Percentiles rank a stretch among this genome's conserved stretches.
These are phyloP conservation scores for Cladobotryum protrusum DNA, from an alignment of 2,329 filamentous ascomycete genomes.

Conservation along the genomic window DNA sequence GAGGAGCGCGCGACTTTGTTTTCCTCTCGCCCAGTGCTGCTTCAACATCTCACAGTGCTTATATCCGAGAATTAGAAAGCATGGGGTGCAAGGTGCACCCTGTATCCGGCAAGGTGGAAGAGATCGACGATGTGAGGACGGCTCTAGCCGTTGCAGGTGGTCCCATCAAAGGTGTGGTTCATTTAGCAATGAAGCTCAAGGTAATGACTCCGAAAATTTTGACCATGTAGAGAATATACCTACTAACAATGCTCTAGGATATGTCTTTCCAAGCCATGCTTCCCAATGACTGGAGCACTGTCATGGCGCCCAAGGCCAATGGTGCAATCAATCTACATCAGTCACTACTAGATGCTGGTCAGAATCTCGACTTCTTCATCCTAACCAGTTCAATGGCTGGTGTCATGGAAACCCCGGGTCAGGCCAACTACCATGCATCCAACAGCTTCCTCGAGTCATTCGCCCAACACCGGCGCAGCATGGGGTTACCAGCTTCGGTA, in stretches of 20 bases:
- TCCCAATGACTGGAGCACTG: slow-evolving; percentile 20
- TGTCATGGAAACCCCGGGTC: slow-evolving; percentile 19
- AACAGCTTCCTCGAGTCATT: slow-evolving; percentile 38
- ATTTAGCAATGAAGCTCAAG: slow-evolving; percentile 32
- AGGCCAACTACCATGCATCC: slow-evolving; percentile 31
- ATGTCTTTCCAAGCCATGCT: slow-evolving; percentile 3
- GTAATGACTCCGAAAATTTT: neutral
- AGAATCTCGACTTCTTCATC: slow-evolving; percentile 24
- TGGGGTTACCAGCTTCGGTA: slow-evolving; percentile 29
- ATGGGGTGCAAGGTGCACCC: slow-evolving; percentile 21
- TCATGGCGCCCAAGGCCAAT: slow-evolving; percentile 21
- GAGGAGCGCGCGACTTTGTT: slow-evolving; percentile 20
- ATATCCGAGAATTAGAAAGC: slow-evolving; percentile 19
- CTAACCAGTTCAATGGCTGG: slow-evolving; percentile 22
- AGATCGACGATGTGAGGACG: slow-evolving; percentile 20
- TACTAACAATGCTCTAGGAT: too few species aligned
- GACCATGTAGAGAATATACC: too few species aligned
- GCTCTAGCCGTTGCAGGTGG: slow-evolving; percentile 14
- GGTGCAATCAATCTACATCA: slow-evolving; percentile 29
- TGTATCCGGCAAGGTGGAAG: slow-evolving; percentile 27
- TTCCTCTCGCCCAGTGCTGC: slow-evolving; percentile 13
- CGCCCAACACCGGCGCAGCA: slow-evolving; percentile 27
- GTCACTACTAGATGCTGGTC: slow-evolving; percentile 2
- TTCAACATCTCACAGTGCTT: slow-evolving; percentile 8
- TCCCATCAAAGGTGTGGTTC: slow-evolving; percentile 35